Base-by-base conservation (phyloP, 2,329 filamentous ascomycete genomes). In the Pseudocercospora macadamiae region DNA sequence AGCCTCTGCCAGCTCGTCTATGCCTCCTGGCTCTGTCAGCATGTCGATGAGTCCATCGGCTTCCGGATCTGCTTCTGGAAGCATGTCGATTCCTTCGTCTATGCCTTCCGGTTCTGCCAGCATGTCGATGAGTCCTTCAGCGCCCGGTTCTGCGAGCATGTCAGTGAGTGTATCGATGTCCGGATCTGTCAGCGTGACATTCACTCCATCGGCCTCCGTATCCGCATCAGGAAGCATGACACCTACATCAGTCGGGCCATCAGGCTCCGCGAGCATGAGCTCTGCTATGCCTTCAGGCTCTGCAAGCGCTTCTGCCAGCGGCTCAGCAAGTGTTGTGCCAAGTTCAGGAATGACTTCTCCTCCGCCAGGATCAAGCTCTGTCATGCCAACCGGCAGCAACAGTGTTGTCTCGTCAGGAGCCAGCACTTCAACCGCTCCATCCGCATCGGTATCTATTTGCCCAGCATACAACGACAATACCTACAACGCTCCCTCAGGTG, bases 401-500 rank as follows among this genome's bases (percentile, higher is more conserved):
- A 47, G 42, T 26, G 42, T 18, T 16, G 21, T 26, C 8, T 14
- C 23, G n/a, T n/a, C 42, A 47, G 19, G 21, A 9, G 47, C 47
- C 26, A 49, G 25, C n/a, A 30, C 47, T 12, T 32, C 47, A 14
- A 49, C 47, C n/a, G 25, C 12, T 19, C 26, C 26, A 16, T 30
- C 26, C 3, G 47, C 47, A 19, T 16, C 47, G 5, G 47, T 30
- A 18, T 39, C 51, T 4, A 53, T 53, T 6, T 53, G 51, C 21
- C 51, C 51, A 26, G 34, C 18, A 12, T 8, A 6, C 5, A 18
- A 53, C 16, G 36, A 53, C 14, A 14, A 16, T n/a, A 39, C n/a
- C 19, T 53, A 53, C 19, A 18, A 37, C 23, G 51, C 34, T 19
- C 32, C 51, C 5, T 53, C 51, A 9, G 51, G 51, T 10, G 51